Conservation (phyloP, 2,329 filamentous ascomycete genomes). For the Venturiaceae sp. region DNA sequence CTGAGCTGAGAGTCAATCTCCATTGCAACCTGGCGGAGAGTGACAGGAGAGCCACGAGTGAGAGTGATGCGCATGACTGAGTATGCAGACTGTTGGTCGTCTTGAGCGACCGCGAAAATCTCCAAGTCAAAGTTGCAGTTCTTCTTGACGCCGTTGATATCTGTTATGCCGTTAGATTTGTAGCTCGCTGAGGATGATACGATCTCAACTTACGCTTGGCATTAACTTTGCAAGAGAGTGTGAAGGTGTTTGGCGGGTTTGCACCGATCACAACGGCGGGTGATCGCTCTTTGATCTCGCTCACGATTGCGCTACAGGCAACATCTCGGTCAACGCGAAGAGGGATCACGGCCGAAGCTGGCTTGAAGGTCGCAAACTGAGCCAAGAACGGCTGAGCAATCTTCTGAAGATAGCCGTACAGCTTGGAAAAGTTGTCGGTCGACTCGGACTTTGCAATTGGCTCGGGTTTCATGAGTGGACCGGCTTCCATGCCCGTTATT, state of each 20-base stretch:
- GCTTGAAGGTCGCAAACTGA: slow-evolving; percentile 1
- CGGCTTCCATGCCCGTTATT: neutral
- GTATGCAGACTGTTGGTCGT: slow-evolving; percentile 65
- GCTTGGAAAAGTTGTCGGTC: neutral
- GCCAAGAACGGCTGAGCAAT: neutral
- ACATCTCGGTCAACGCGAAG: neutral
- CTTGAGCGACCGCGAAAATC: slow-evolving; percentile 81
- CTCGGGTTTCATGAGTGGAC: neutral
- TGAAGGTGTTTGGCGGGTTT: neutral
- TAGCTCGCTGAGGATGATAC: neutral
- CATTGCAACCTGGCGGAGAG: neutral
- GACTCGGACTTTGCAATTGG: neutral
- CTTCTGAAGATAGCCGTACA: slow-evolving; percentile 1
- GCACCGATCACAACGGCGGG: neutral
- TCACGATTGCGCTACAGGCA: neutral
- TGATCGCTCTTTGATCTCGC: neutral
- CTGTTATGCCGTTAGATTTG: neutral
- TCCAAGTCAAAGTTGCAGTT: slow-evolving; percentile 82
- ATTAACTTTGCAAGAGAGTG: neutral
- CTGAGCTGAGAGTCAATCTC: neutral
- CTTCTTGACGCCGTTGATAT: slow-evolving; percentile 33
- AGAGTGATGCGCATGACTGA: slow-evolving; percentile 81
- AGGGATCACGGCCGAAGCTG: neutral
- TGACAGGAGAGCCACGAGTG: slow-evolving; percentile 52
- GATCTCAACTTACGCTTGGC: neutral